Conservation (phyloP, 768 basidiomycete species). For the Phaeotremella skinneri region DNA sequence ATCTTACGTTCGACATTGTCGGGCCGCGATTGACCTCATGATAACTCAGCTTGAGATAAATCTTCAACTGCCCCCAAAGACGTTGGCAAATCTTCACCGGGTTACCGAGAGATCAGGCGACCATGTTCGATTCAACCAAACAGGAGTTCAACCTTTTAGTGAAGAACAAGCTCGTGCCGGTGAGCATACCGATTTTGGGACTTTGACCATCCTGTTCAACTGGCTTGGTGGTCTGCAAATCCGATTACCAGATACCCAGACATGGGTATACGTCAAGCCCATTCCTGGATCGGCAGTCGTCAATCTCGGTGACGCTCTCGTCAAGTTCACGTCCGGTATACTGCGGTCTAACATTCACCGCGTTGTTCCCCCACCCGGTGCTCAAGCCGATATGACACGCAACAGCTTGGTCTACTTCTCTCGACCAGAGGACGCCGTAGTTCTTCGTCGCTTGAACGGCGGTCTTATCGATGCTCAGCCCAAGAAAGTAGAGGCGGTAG, state of each 20-base stretch:
- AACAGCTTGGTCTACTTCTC: constrained; percentile 72
- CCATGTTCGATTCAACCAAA: constrained; percentile 28
- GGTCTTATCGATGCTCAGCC: constrained; percentile 50
- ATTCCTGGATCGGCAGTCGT: constrained; percentile 62
- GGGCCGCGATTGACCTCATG: constrained; percentile 20
- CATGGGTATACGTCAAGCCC: constrained; percentile 53
- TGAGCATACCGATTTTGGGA: constrained; percentile 32
- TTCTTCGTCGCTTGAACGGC: constrained; percentile 60
- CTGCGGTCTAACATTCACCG: constrained; percentile 66
- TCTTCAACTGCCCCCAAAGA: constrained; percentile 20
- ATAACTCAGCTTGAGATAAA: constrained; percentile 19
- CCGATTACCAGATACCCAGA: constrained; percentile 15
- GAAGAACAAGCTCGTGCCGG: constrained; percentile 16
- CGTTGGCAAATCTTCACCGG: constrained; percentile 22
- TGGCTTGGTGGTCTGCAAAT: constrained; percentile 32
- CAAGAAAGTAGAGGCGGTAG: constrained; percentile 8
- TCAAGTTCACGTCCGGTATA: constrained; percentile 65
- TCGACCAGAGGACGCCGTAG: constrained; percentile 60
- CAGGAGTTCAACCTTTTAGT: constrained; percentile 11
- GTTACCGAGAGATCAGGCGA: constrained; percentile 23
- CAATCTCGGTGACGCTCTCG: constrained; percentile 64
- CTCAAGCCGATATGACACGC: constrained; percentile 59
- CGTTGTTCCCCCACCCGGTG: constrained; percentile 59
- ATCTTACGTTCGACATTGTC: constrained; percentile 20
- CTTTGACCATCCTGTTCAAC: constrained; percentile 28